phyloP scores from a whole-genome alignment of 176 grass and related monocot genomes.

The Bromus sterilis region DNA sequence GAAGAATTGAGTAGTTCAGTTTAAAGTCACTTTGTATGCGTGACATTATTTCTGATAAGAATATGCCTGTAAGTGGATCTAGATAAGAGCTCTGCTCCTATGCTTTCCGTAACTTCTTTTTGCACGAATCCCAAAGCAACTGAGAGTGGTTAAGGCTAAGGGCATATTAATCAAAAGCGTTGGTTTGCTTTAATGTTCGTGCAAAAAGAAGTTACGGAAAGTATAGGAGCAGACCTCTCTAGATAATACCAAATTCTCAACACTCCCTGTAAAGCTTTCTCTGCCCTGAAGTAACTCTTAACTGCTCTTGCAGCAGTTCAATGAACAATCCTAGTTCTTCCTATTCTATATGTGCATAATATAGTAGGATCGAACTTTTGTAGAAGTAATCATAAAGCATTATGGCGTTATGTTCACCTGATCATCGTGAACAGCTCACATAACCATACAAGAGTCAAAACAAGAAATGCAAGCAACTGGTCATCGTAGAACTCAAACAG shows the following conservation, averaged over 20 bases:
- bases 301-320: background rate
- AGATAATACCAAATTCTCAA: background rate
- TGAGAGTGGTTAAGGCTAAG: too few relatives aligned
- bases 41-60: background rate
- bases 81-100: too few relatives aligned
- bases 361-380: background rate
- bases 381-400: background rate
- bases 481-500: slow-evolving; percentile 99
- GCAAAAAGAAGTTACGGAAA: too few relatives aligned
- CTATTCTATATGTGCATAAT: background rate
- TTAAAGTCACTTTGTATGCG: background rate
- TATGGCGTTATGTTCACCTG: slow-evolving; percentile 41
- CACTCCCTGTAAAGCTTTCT: background rate
- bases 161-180: too few relatives aligned
- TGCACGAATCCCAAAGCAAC: too few relatives aligned
- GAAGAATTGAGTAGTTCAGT: slow-evolving; percentile 8
- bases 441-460: slow-evolving; percentile 97
- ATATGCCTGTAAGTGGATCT: background rate
- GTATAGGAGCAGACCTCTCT: too few relatives aligned
- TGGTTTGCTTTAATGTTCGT: too few relatives aligned
- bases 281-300: background rate
- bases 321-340: background rate
- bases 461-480: slow-evolving; percentile 87
- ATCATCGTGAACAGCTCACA: slow-evolving; percentile 99
- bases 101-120: too few relatives aligned